Conservation (phyloP, 2,329 filamentous ascomycete species). For the Chaetothyriales sp. region DNA sequence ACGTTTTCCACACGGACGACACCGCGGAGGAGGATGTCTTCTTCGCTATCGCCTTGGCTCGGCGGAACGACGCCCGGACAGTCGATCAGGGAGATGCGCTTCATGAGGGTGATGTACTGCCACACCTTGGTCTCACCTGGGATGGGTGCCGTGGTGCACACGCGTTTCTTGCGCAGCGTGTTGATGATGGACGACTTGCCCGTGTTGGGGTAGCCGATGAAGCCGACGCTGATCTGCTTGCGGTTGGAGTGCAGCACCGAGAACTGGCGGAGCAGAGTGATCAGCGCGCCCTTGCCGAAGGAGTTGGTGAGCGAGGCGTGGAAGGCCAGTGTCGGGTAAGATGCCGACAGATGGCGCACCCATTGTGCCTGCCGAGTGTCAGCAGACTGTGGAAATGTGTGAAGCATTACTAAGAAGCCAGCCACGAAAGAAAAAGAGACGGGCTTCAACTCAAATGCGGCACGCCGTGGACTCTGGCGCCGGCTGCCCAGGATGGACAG, state of each 20-base stretch:
- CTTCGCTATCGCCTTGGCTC: constrained; percentile 65
- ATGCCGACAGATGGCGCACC: constrained; percentile 77
- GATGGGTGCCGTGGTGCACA: constrained; percentile 84
- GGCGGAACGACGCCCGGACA: constrained; percentile 94
- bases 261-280: constrained; percentile 84
- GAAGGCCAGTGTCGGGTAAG: constrained; percentile 88
- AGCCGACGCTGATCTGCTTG: constrained; percentile 87
- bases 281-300: constrained; percentile 90
- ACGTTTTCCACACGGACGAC: constrained; percentile 94
- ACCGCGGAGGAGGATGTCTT: constrained; percentile 78
- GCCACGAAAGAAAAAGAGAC: constrained; percentile 45
- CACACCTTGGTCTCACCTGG: constrained; percentile 95
- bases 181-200: constrained; percentile 98
- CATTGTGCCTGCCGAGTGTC: constrained; percentile 63
- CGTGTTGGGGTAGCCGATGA: constrained; percentile 83
- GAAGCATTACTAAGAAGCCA: constrained; percentile 98
- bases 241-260: constrained; percentile 75
- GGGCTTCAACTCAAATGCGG: constrained; percentile 94
- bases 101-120: constrained; percentile 96
- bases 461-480: constrained; percentile 64
- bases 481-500: constrained; percentile 77
- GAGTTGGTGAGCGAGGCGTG: constrained; percentile 90
- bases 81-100: constrained; percentile 87
- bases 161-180: constrained; percentile 84
- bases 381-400: constrained; percentile 46